Evolutionary conservation across 2,329 filamentous ascomycete species (phyloP).

Genomic region (Sarocladiaceae sp.): DNA sequence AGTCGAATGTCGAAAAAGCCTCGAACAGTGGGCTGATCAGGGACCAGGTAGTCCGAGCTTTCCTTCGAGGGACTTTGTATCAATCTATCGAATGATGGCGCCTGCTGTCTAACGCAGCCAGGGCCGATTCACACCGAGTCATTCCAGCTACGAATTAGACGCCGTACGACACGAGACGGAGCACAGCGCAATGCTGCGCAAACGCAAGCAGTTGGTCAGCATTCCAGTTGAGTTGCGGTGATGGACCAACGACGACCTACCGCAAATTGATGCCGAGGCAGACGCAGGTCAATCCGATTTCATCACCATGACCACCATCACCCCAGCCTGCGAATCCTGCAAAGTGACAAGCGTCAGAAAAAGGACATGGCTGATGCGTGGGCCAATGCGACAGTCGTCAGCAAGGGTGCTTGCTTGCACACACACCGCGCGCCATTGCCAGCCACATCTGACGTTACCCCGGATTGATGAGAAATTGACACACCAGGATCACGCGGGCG

Average conservation of each 20-base stretch:
- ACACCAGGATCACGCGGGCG: background rate
- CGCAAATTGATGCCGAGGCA: background rate
- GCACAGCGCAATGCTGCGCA: too few relatives aligned
- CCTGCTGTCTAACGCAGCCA: background rate
- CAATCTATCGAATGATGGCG: background rate
- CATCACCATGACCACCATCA: background rate
- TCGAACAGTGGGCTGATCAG: constrained; percentile 2
- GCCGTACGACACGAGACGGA: too few relatives aligned
- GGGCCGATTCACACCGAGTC: background rate
- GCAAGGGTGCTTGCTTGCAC: background rate
- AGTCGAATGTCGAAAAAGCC: background rate
- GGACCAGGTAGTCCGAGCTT: background rate
- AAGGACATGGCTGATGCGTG: background rate
- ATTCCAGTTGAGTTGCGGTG: background rate
- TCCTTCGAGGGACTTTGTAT: background rate
- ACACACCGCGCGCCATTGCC: background rate
- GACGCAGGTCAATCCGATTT: background rate
- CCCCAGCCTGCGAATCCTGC: background rate
- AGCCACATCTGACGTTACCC: constrained; percentile 8
- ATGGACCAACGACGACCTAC: background rate
- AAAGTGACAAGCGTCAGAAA: background rate
- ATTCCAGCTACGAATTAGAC: background rate
- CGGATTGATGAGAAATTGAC: constrained; percentile 1
- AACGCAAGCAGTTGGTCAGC: too few relatives aligned
- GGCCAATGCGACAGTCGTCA: background rate